Percentiles rank a stretch among this genome's conserved stretches.
Conservation (phyloP, 2,329 filamentous ascomycete genomes). For the Emericellopsis cladophorae region DNA sequence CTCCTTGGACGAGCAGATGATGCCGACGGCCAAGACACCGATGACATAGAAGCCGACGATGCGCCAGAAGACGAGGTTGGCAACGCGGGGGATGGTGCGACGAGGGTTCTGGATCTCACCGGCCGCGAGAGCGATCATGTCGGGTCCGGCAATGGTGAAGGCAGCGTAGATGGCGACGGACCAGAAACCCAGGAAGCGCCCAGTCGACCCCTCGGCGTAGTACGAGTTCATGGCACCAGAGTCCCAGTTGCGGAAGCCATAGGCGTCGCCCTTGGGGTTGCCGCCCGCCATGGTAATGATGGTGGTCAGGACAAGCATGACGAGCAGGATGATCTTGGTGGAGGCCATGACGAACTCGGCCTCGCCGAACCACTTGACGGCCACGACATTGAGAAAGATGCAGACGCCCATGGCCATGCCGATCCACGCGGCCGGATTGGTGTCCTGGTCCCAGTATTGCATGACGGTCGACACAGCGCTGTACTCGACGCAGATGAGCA, state of each 20-base stretch:
- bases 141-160: conserved; percentile 56
- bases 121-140: conserved; percentile 46
- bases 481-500: conserved; percentile 31
- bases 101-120: conserved; percentile 55
- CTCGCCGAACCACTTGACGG: conserved; percentile 30
- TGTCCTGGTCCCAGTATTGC: conserved; percentile 25
- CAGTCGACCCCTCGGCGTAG: conserved; percentile 32
- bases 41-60: conserved; percentile 62
- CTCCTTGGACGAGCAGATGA: conserved; percentile 40
- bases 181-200: conserved; percentile 47
- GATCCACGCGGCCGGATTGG: conserved; percentile 35
- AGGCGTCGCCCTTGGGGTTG: conserved; percentile 49
- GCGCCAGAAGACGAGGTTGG: conserved; percentile 62
- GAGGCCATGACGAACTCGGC: conserved; percentile 44
- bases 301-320: conserved; percentile 48
- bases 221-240: conserved; percentile 20
- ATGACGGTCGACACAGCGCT: conserved; percentile 30
- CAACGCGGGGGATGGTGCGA: conserved; percentile 52
- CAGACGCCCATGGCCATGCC: conserved; percentile 31
- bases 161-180: conserved; percentile 49
- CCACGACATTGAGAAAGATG: conserved; percentile 31
- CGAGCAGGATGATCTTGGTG: conserved; percentile 29
- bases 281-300: conserved; percentile 58
- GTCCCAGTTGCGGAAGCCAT: conserved; percentile 48
- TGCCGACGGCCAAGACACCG: conserved; percentile 40